phyloP scores from a whole-genome alignment of 2,329 filamentous ascomycete genomes.

The Tolypocladium paradoxum region DNA sequence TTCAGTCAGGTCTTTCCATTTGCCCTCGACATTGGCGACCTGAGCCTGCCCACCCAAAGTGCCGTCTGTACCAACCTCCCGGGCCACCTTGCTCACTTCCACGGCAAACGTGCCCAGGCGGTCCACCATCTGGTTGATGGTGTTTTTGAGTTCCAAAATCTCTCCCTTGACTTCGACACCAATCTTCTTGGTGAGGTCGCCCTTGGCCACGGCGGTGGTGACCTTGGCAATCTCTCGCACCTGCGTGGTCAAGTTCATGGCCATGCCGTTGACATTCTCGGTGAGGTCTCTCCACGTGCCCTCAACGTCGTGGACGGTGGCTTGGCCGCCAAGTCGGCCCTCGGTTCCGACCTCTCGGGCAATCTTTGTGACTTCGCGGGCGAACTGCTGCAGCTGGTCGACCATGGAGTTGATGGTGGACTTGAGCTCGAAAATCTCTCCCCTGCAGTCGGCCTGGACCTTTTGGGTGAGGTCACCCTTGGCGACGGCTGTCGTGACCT shows the following conservation, averaged over 20 bases:
- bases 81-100: conserved; percentile 89
- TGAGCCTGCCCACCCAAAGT: conserved; percentile 88
- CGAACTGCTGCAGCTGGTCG: conserved; percentile 92
- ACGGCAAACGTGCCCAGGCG: conserved; percentile 92
- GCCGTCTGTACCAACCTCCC: conserved; percentile 93
- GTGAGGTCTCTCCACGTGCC: conserved; percentile 96
- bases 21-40: conserved; percentile 90
- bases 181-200: conserved; percentile 93
- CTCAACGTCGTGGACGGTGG: conserved; percentile 90
- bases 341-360: conserved; percentile 95
- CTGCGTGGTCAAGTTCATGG: conserved; percentile 94
- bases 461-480: conserved; percentile 93
- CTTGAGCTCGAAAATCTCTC: conserved; percentile 89
- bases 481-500: conserved; percentile 60
- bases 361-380: conserved; percentile 92
- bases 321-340: conserved; percentile 85
- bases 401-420: conserved; percentile 99
- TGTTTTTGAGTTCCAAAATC: conserved; percentile 90
- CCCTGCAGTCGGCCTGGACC: conserved; percentile 84
- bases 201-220: conserved; percentile 87
- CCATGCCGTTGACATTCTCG: conserved; percentile 95
- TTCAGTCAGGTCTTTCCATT: conserved; percentile 94
- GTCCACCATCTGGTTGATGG: conserved; percentile 98
- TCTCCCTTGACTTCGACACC: conserved; percentile 88
- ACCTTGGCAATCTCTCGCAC: conserved; percentile 96